Percentiles rank a stretch among this genome's conserved stretches.
Conservation (phyloP, 2,329 filamentous ascomycete genomes). For the Phialophora macrospora region DNA sequence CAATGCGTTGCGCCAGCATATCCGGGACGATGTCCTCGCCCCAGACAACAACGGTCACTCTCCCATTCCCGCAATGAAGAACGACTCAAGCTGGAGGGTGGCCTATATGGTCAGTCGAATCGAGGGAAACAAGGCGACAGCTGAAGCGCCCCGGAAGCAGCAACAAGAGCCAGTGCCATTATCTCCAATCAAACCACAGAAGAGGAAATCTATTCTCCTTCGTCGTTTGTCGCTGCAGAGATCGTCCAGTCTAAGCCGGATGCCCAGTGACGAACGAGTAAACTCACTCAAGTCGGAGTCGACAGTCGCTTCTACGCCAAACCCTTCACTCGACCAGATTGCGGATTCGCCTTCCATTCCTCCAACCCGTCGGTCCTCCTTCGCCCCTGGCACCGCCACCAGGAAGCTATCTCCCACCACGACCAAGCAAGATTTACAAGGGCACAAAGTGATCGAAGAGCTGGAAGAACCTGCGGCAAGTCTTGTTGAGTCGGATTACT, state of each 20-base stretch:
- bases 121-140: conserved; percentile 23
- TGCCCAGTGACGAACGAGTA: conserved; percentile 23
- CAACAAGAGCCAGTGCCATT: conserved; percentile 9
- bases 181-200: conserved; percentile 29
- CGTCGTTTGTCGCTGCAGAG: conserved; percentile 26
- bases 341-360: conserved; percentile 29
- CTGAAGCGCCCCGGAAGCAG: conserved; percentile 13
- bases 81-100: conserved; percentile 29
- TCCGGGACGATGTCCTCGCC: conserved; percentile 18
- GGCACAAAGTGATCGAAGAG: conserved; percentile 18
- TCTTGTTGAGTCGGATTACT: conserved; percentile 19
- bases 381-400: conserved; percentile 37
- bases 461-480: conserved; percentile 7
- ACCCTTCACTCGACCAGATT: conserved; percentile 29
- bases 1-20: conserved; percentile 23
- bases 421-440: conserved; percentile 10
- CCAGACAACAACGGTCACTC: conserved; percentile 10
- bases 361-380: conserved; percentile 36
- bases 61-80: conserved; percentile 18
- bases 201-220: conserved; percentile 28
- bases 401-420: conserved; percentile 26
- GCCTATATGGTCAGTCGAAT: conserved; percentile 33
- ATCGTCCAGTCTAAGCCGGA: conserved; percentile 25
- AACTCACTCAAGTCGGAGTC: conserved; percentile 16
- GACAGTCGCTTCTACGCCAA: conserved; percentile 3